A percentile compares a stretch with the other conserved stretches of the same genome.
Evolutionary conservation across 305 asterid genomes (phyloP).

Genomic region (Ilex paraguariensis): DNA sequence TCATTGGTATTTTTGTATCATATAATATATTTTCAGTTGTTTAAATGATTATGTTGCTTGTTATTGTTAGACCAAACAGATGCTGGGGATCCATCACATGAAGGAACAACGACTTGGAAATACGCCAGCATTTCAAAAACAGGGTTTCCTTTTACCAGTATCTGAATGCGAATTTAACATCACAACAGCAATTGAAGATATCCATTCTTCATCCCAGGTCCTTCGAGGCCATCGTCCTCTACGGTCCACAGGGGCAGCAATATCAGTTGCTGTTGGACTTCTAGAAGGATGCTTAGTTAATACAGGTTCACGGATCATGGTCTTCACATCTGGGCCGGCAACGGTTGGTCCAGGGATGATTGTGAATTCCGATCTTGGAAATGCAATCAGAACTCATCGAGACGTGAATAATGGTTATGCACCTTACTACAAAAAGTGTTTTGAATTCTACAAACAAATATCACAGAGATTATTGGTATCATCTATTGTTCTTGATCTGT

Average conservation of each 20-base stretch:
- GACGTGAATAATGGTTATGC: conserved; percentile 58
- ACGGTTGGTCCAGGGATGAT: conserved; percentile 81
- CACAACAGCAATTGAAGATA: conserved; percentile 78
- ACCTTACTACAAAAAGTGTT: conserved; percentile 46
- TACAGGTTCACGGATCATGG: conserved; percentile 80
- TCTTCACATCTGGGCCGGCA: conserved; percentile 95
- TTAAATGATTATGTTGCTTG: conserved; percentile 4
- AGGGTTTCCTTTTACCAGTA: conserved; percentile 61
- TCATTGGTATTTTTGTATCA: not conserved
- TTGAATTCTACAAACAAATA: conserved; percentile 56
- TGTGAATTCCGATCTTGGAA: conserved; percentile 52
- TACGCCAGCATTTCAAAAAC: conserved; percentile 45
- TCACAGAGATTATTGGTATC: conserved; percentile 61
- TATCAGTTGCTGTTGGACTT: conserved; percentile 82
- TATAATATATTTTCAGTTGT: conserved; percentile 6
- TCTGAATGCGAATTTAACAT: conserved; percentile 87
- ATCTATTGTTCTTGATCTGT: conserved; percentile 79
- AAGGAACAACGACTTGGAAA: conserved; percentile 59
- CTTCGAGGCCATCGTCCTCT: conserved; percentile 65
- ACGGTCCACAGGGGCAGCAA: conserved; percentile 77
- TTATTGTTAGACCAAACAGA: conserved; percentile 40
- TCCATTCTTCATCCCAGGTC: conserved; percentile 44
- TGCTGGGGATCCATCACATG: conserved; percentile 56
- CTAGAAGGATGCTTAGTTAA: conserved; percentile 68
- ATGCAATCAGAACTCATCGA: conserved; percentile 66